phyloP scores from a whole-genome alignment of 2,329 filamentous ascomycete species.

The Fonsecaea nubica region DNA sequence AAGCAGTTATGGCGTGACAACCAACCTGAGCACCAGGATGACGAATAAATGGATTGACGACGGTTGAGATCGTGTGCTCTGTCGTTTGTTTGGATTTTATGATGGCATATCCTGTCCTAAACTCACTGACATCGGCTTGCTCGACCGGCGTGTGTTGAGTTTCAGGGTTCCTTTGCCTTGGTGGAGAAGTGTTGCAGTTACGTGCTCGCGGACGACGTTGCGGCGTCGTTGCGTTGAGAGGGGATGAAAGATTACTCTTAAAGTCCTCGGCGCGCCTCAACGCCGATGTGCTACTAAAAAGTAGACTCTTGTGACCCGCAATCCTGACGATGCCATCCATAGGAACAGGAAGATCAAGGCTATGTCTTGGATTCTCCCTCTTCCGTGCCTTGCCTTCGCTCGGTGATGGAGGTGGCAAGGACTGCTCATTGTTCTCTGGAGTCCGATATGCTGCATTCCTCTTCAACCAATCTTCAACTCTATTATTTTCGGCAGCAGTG shows the following conservation, averaged over 20 bases:
- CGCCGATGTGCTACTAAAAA: background rate
- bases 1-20: background rate
- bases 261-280: background rate
- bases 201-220: background rate
- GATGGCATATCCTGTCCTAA: constrained; percentile 15
- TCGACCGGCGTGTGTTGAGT: background rate
- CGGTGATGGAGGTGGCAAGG: constrained; percentile 4
- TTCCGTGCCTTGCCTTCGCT: constrained; percentile 7
- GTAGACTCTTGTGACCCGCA: background rate
- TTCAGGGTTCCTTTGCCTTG: background rate
- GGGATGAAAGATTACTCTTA: background rate
- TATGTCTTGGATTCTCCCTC: background rate
- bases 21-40: background rate
- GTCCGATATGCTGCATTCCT: constrained; percentile 9
- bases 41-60: background rate
- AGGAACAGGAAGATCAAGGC: background rate
- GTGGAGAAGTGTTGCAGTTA: background rate
- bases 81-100: background rate
- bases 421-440: background rate
- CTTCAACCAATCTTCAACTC: constrained; percentile 33
- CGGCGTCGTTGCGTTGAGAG: background rate
- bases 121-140: background rate
- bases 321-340: background rate
- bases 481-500: constrained; percentile 4
- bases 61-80: background rate